A percentile compares a stretch with the other conserved stretches of the same genome.
phyloP scores from a whole-genome alignment of 78 protist species.

The Anaeramoeba flamelloides region DNA sequence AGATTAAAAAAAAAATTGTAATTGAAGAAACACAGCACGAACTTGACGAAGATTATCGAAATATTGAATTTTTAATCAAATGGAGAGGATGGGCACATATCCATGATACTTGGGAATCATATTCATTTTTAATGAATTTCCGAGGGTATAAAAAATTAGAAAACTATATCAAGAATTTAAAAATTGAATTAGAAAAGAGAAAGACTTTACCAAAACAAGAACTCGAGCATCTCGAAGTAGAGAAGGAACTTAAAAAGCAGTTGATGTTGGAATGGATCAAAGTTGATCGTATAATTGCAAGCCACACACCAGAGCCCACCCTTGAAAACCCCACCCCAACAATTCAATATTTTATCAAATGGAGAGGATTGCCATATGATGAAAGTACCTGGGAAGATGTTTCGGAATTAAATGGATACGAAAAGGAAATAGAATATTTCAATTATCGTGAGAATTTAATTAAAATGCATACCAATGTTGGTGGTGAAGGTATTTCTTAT shows the following conservation, averaged over 20 bases:
- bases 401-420: not conserved
- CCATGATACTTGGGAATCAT: slow-evolving; percentile 41
- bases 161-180: not conserved
- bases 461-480: not conserved
- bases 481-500: too few species aligned
- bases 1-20: too few species aligned
- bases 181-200: not conserved
- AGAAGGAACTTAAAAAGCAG: not conserved
- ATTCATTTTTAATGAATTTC: not conserved
- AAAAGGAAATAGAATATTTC: not conserved
- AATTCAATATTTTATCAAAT: slow-evolving; percentile 50
- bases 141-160: not conserved
- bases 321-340: not conserved
- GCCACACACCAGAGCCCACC: too few species aligned
- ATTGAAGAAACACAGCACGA: too few species aligned
- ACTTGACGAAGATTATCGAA: too few species aligned
- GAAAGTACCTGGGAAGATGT: slow-evolving; percentile 65
- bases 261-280: not conserved
- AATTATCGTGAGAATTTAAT: not conserved
- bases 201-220: not conserved
- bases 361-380: slow-evolving; percentile 45
- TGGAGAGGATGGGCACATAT: slow-evolving; percentile 52
- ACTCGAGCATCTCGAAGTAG: not conserved
- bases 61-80: slow-evolving; percentile 43
- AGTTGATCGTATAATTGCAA: not conserved